Conservation (phyloP, 164 flowering plant genomes). For the Magnolia changhungtana region DNA sequence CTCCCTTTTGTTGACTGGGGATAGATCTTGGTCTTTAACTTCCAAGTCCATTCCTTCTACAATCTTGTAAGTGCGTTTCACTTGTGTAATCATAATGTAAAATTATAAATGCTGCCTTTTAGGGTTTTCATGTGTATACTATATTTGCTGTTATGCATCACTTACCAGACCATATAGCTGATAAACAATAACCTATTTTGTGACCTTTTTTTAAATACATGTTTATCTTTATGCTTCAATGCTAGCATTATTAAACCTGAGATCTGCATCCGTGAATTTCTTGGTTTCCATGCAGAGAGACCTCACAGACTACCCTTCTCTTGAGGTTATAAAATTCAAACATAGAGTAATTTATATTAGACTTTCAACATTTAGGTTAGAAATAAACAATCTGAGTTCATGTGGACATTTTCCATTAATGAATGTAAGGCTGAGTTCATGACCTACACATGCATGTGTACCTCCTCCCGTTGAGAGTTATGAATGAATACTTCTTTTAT, state of each 20-base stretch:
- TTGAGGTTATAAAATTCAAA: no score
- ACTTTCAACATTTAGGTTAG: no score
- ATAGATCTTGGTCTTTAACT: constrained; percentile 19
- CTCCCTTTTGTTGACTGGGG: constrained; percentile 90
- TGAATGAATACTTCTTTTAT: not conserved
- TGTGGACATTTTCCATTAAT: not conserved
- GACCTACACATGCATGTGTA: not conserved
- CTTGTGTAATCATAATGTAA: not conserved
- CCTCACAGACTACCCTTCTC: no score
- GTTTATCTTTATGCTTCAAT: no score
- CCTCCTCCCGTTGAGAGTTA: not conserved
- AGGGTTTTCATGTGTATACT: no score
- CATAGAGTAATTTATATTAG: no score
- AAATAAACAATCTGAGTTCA: no score
- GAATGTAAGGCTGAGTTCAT: not conserved
- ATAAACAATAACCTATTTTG: not conserved
- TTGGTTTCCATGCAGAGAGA: no score
- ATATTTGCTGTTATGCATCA: not conserved
- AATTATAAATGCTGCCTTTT: not conserved
- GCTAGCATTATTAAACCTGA: no score
- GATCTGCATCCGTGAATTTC: no score
- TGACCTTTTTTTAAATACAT: no score
- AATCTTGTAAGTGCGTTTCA: not conserved
- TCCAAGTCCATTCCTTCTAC: not conserved
- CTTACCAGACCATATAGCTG: not conserved